phyloP scores from a whole-genome alignment of 495 filamentous ascomycete species.

The Talaromyces thailandensis region DNA sequence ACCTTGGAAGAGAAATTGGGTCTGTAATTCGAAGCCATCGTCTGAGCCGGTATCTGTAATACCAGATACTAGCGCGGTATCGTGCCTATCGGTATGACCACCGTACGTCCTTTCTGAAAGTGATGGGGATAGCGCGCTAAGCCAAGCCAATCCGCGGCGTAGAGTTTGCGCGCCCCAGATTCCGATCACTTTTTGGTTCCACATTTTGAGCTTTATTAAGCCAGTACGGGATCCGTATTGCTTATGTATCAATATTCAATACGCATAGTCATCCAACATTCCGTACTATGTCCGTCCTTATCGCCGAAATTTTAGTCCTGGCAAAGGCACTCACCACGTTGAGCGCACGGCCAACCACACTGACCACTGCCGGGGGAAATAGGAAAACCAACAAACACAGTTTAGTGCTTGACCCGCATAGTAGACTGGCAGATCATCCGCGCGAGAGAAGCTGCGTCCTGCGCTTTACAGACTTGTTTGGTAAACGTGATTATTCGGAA shows the following conservation, averaged over 20 bases:
- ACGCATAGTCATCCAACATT: too few relatives aligned
- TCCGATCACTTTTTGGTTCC: background rate
- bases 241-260: background rate
- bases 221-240: background rate
- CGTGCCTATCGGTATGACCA: background rate
- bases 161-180: conserved; percentile 4
- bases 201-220: background rate
- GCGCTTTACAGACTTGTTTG: background rate
- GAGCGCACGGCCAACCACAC: background rate
- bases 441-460: background rate
- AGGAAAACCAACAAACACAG: background rate
- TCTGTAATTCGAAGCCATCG: background rate
- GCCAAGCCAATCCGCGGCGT: background rate
- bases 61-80: background rate
- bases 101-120: background rate
- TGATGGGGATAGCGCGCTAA: background rate
- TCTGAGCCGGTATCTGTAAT: background rate
- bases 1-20: background rate
- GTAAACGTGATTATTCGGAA: too few relatives aligned
- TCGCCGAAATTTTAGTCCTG: background rate
- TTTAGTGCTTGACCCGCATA: background rate
- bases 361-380: background rate
- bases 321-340: background rate
- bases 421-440: background rate
- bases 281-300: background rate